A percentile compares a stretch with the other conserved stretches of the same genome.
Evolutionary conservation across 1,139 yeast species (phyloP).

Genomic region (Blastobotrys indianensis): DNA sequence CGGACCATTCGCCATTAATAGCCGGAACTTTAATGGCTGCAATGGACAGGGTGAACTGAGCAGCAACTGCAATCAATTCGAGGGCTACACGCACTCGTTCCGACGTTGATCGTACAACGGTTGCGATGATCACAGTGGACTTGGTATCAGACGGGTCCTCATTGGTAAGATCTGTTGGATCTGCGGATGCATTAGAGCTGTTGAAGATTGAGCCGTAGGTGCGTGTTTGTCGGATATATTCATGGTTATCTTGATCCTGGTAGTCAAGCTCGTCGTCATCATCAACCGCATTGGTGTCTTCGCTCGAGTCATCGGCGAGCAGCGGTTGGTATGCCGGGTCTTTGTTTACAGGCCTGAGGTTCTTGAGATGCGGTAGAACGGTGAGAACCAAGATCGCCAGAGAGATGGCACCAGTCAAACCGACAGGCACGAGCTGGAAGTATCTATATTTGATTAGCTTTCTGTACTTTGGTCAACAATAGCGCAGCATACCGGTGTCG

Average conservation of each 20-base stretch:
- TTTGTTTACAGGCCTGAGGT: constrained; percentile 5
- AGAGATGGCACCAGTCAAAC: constrained; percentile 18
- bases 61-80: constrained; percentile 23
- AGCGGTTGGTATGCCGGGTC: constrained; percentile 25
- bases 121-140: constrained; percentile 22
- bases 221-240: constrained; percentile 15
- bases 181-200: not conserved
- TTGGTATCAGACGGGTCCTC: constrained; percentile 11
- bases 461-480: not conserved
- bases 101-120: constrained; percentile 25
- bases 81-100: constrained; percentile 27
- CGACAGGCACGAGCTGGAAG: constrained; percentile 23
- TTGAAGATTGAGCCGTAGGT: constrained; percentile 19
- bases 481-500: constrained; percentile 25
- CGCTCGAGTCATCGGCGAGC: constrained; percentile 15
- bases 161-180: constrained; percentile 3
- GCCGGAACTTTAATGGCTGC: constrained; percentile 37
- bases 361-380: constrained; percentile 16
- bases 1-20: constrained; percentile 39
- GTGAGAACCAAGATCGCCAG: constrained; percentile 16
- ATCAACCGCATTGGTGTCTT: constrained; percentile 8
- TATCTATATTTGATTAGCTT: constrained; percentile 18
- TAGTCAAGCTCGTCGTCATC: constrained; percentile 1
- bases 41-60: constrained; percentile 22
- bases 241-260: constrained; percentile 15